Evolutionary conservation across 2,329 filamentous ascomycete genomes (phyloP), one percentile per base, ranked within the genome.

Genomic region (Coleophoma eucalyptorum): DNA sequence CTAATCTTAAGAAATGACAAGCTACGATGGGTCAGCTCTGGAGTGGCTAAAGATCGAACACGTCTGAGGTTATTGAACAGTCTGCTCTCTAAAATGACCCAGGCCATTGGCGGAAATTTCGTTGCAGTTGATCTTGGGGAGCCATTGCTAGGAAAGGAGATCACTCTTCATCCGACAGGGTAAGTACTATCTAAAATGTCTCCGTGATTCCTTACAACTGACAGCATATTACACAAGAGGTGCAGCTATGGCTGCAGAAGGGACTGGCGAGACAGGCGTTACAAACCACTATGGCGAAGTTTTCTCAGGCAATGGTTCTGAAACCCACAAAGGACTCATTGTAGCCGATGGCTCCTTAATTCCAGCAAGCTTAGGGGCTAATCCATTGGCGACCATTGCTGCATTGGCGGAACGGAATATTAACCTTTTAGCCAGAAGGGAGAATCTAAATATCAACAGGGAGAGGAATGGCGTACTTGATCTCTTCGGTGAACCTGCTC

Each of bases 141-240:
- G 12, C 63, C 78, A 7, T 67, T 81, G 62, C 73, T 73, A 12
- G 66, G 77, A 46, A 74, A 80, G 50, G 69, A 79, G 58, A 72
- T 85, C 19, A 84, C 81, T 0, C 81, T 85, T 10, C 82, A 86
- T 63, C 79, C 81, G n/a, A n/a, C n/a, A n/a, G n/a, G n/a, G n/a
- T n/a, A n/a, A n/a, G n/a, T n/a, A n/a, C n/a, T n/a, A n/a, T n/a
- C n/a, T n/a, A n/a, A n/a, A n/a, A n/a, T n/a, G n/a, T n/a, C n/a
- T n/a, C n/a, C n/a, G n/a, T n/a, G n/a, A n/a, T n/a, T n/a, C n/a
- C n/a, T n/a, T n/a, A n/a, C n/a, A n/a, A n/a, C n/a, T n/a, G n/a
- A n/a, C n/a, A n/a, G n/a, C n/a, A n/a, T n/a, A n/a, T n/a, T n/a
- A n/a, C 5, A 78, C 86, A 44, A 80, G 78, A 11, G 83, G 84